Evolutionary conservation across 257 asterid genomes (phyloP).

Genomic region (Apocynum venetum): DNA sequence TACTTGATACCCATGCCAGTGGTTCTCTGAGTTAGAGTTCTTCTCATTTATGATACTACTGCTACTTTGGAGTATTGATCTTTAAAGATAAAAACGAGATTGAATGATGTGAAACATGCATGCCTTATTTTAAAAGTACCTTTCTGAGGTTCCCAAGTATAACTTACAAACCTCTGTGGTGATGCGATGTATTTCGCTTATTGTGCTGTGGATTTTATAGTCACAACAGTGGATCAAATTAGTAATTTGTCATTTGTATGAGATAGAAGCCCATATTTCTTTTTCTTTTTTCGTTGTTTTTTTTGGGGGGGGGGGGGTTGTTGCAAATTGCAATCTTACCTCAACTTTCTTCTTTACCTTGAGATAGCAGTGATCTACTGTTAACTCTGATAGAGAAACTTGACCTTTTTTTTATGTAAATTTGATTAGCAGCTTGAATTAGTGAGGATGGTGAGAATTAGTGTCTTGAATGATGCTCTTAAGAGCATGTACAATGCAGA

Average conservation of each 20-base stretch:
- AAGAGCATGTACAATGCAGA: conserved; percentile 42
- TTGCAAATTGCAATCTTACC: background rate
- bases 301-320: background rate
- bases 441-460: conserved; percentile 30
- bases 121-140: background rate
- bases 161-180: background rate
- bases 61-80: background rate
- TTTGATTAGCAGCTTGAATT: background rate
- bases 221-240: background rate
- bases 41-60: background rate
- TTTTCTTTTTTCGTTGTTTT: background rate
- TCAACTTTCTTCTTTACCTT: background rate
- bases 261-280: background rate
- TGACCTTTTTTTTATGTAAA: background rate
- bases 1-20: background rate
- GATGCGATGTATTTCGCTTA: background rate
- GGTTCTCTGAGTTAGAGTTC: background rate
- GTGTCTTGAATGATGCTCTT: conserved; percentile 39
- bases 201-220: background rate
- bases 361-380: background rate
- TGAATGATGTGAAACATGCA: background rate
- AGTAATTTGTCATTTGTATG: background rate
- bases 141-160: background rate
- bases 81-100: background rate
- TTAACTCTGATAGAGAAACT: background rate